A percentile compares a stretch with the other conserved stretches of the same genome.
phyloP scores from a whole-genome alignment of 2,329 filamentous ascomycete genomes.

The Aspergillus udagawae region DNA sequence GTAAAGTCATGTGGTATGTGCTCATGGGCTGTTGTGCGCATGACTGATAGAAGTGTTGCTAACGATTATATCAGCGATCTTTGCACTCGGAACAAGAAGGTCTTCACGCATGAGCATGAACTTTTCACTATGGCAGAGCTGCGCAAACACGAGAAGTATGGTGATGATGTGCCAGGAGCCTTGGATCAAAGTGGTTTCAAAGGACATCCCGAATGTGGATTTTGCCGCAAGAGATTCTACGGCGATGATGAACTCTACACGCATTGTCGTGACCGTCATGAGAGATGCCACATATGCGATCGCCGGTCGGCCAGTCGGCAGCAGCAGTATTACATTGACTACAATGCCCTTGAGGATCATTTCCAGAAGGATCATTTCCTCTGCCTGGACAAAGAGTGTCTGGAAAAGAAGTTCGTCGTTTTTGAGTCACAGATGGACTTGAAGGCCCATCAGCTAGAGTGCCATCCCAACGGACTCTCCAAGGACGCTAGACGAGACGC shows the following conservation, averaged over 20 bases:
- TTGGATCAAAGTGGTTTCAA: slow-evolving; percentile 93
- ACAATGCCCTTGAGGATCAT: slow-evolving; percentile 78
- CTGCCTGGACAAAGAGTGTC: slow-evolving; percentile 78
- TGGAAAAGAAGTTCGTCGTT: slow-evolving; percentile 97
- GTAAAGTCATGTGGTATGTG: slow-evolving; percentile 75
- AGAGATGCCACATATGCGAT: slow-evolving; percentile 93
- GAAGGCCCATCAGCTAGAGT: slow-evolving; percentile 84
- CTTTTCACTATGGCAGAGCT: slow-evolving; percentile 79
- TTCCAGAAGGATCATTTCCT: slow-evolving; percentile 84
- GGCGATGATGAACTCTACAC: slow-evolving; percentile 91
- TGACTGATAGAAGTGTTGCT: slow-evolving; percentile 3
- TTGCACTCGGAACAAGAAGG: slow-evolving; percentile 91
- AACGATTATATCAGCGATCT: slow-evolving; percentile 57
- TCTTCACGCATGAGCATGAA: slow-evolving; percentile 97
- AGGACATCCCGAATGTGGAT: slow-evolving; percentile 89
- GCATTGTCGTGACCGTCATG: slow-evolving; percentile 90
- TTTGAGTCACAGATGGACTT: slow-evolving; percentile 93
- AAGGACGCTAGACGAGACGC: slow-evolving; percentile 83
- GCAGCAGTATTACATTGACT: slow-evolving; percentile 89
- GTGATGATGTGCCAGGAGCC: slow-evolving; percentile 86
- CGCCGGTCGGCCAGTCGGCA: slow-evolving; percentile 58
- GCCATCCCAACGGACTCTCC: slow-evolving; percentile 73
- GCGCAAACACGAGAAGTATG: slow-evolving; percentile 80
- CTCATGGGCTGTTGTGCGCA: background rate
- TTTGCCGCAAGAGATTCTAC: slow-evolving; percentile 89